Base-by-base conservation (phyloP, 352 stramenopile genomes). In the Pythium phragmiticola region DNA sequence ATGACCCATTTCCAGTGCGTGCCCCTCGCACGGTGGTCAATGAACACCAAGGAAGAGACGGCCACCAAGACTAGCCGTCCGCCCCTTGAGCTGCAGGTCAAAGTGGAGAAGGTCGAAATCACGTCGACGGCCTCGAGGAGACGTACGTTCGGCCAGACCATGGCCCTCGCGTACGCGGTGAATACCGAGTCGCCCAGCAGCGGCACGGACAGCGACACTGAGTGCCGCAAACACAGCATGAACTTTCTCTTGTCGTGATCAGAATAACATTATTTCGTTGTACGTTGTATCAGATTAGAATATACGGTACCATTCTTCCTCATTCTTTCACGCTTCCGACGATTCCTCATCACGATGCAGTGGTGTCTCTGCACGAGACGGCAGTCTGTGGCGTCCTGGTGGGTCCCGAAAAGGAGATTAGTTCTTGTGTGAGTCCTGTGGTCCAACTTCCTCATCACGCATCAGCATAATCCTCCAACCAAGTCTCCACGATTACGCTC, bases 201-300 rank as follows among this genome's bases (percentile, higher is more conserved):
- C 34, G 43, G 57, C 63, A 57, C 33, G 14, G 51, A 63, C 61
- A 63, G 54, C 54, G 61, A 68, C 4, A 59, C 17, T 33, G 61
- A 68, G 37, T 52, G 61, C 37, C 61, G 63, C 55, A 69, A 69
- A 55, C 47, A 64, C 4, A 69, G 26, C 14, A 69, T 69, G 63
- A 69, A 69, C 34, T 69, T 69, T 26, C 23, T 69, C 3, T 50
- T 69, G 50, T 60, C 55, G 23, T 69, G 53, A 60, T 30, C 26
- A 30, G 26, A 30, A 30, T 30, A 30, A 30, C 26, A 30, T 30
- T 30, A 30, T 30, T 30, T 30, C 26, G 26, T 19, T 51, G 16
- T 42, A 26, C 21, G 21, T 21, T 21, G 12, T 14, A 45, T 33
- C n/a, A 21, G 21, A 51, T 36, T 39, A 13, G 4, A 48, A 46